Conservation (phyloP, 1,284 basidiomycete species). For the Sanghuangporus baumii region DNA sequence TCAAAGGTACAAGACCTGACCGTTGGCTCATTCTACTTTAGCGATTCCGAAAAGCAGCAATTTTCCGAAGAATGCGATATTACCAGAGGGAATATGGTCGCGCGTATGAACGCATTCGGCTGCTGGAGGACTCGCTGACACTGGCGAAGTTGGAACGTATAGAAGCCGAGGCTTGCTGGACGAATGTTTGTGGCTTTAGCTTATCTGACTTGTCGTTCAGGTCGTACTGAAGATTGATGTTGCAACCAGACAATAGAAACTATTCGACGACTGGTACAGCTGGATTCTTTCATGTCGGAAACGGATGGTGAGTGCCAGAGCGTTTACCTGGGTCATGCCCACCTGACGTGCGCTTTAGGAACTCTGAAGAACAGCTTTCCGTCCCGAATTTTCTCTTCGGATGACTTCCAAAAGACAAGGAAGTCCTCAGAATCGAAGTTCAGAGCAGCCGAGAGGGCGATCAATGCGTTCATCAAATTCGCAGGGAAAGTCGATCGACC, state of each 20-base stretch:
- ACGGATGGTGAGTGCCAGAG: conserved; percentile 11
- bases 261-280: conserved; percentile 33
- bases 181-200: conserved; percentile 5
- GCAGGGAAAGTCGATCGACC: conserved; percentile 27
- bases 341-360: conserved; percentile 2
- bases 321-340: not conserved
- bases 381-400: conserved; percentile 9
- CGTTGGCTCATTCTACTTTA: conserved; percentile 26
- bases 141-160: not conserved
- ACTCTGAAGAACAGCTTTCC: conserved; percentile 19
- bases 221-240: not conserved
- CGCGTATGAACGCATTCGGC: conserved; percentile 50
- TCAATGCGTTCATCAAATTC: conserved; percentile 49
- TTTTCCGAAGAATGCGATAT: conserved; percentile 87
- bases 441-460: conserved; percentile 53
- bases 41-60: conserved; percentile 86
- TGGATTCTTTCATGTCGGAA: conserved; percentile 3
- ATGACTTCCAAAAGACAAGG: conserved; percentile 6
- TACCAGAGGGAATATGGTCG: conserved; percentile 81
- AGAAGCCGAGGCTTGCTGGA: conserved; percentile 14
- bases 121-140: conserved; percentile 6
- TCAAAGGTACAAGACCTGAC: too few species aligned
- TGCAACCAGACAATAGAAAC: conserved; percentile 10
- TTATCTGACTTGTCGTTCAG: not conserved
- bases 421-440: conserved; percentile 46